Conservation (phyloP, 2,329 filamentous ascomycete species). For the Ophiostoma australiae region DNA sequence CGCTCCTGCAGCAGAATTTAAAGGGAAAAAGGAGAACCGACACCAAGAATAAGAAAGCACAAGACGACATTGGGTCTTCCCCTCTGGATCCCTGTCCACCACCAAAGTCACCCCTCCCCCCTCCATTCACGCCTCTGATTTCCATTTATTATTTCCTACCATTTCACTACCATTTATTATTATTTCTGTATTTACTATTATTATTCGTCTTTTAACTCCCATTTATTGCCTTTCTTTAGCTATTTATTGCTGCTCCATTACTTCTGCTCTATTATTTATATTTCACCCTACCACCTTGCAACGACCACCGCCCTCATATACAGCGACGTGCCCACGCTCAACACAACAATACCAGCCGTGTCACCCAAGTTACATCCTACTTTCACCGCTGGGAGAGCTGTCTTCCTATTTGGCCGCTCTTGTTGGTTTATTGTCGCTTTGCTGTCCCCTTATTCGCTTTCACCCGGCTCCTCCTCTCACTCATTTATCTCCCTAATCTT, state of each 20-base stretch:
- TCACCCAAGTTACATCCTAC: neutral
- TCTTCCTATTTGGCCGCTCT: conserved; percentile 6
- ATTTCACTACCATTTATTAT: neutral
- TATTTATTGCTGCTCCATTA: neutral
- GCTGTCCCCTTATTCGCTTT: conserved; percentile 7
- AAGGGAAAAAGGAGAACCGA: conserved; percentile 6
- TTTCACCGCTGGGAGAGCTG: conserved; percentile 15
- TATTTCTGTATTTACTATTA: neutral
- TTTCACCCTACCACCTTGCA: conserved; percentile 1
- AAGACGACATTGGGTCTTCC: conserved; percentile 10
- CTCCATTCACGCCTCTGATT: neutral
- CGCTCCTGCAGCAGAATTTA: conserved; percentile 9
- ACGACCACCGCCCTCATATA: neutral
- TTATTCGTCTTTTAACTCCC: neutral
- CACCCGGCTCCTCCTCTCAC: neutral
- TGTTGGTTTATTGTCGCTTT: neutral
- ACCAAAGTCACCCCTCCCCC: conserved; percentile 12
- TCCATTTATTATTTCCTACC: neutral
- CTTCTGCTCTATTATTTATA: conserved; percentile 6
- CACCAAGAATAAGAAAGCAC: neutral
- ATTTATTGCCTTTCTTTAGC: neutral
- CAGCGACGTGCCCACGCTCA: conserved; percentile 9
- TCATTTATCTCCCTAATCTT: neutral
- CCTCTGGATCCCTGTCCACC: conserved; percentile 11
- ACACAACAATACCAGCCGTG: conserved; percentile 8